A percentile compares a stretch with the other conserved stretches of the same genome.
Conservation (phyloP, 31 red algal genomes). For the Porphyra umbilicalis region DNA sequence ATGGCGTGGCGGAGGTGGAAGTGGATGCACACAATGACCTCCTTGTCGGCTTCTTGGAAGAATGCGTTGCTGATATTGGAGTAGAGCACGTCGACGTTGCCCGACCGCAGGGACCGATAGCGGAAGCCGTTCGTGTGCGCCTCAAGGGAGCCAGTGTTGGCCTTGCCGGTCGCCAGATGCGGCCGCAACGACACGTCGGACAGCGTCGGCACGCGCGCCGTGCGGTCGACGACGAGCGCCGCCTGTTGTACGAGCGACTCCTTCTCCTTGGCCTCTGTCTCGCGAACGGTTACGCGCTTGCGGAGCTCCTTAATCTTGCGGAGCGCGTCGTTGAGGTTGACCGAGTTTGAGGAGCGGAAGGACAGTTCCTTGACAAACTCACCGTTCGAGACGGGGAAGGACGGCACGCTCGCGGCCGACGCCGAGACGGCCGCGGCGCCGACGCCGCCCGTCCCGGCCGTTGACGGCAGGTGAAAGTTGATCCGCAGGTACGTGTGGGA, state of each 20-base stretch:
- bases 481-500: conserved; percentile 83
- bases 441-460: conserved; percentile 5
- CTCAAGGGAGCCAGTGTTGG: conserved; percentile 74
- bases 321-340: conserved; percentile 72
- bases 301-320: conserved; percentile 93
- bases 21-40: conserved; percentile 83
- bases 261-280: conserved; percentile 47
- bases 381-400: conserved; percentile 34
- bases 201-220: conserved; percentile 24
- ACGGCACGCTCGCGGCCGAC: conserved; percentile 42
- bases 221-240: conserved; percentile 31
- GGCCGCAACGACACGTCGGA: conserved; percentile 73
- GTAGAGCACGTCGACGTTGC: conserved; percentile 80
- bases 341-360: conserved; percentile 59
- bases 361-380: conserved; percentile 85
- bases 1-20: conserved; percentile 85
- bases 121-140: conserved; percentile 87
- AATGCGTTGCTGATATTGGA: conserved; percentile 86
- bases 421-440: conserved; percentile 4
- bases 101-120: conserved; percentile 42
- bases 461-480: conserved; percentile 74
- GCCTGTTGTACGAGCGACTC: conserved; percentile 72
- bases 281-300: conserved; percentile 63
- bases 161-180: conserved; percentile 62
- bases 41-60: conserved; percentile 84